Percentiles rank a stretch among this genome's conserved stretches.
Evolutionary conservation across 352 stramenopile genomes (phyloP).

Genomic region (Aphanomyces invadans): DNA sequence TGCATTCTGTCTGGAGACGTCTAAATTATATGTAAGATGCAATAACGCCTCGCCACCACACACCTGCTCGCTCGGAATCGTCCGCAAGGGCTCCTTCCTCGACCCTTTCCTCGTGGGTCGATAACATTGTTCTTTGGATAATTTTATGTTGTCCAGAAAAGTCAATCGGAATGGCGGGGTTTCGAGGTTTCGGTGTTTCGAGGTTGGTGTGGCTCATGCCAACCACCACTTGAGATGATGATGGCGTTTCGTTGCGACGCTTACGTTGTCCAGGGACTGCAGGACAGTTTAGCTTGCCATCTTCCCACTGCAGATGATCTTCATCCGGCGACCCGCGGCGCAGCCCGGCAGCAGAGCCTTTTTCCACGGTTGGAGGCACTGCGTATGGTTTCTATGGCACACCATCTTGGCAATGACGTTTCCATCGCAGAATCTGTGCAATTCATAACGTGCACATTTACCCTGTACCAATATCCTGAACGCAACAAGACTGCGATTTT

Average conservation of each 20-base stretch:
- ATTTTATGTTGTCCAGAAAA: no score
- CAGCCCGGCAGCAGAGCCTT: conserved; percentile 88
- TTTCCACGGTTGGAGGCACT: conserved; percentile 75
- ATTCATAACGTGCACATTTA: conserved; percentile 63
- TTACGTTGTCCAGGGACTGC: conserved; percentile 60
- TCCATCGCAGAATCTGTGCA: conserved; percentile 78
- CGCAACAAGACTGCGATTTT: neutral
- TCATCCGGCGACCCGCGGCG: conserved; percentile 84
- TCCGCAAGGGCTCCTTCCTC: no score
- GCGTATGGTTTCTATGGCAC: conserved; percentile 50
- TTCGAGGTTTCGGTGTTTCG: no score
- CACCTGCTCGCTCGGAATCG: no score
- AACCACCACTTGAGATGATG: conserved; percentile 20
- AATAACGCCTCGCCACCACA: no score
- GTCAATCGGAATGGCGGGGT: no score
- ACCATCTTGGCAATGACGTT: conserved; percentile 75
- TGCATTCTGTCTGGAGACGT: neutral
- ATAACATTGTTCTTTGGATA: no score
- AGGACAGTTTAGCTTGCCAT: conserved; percentile 40
- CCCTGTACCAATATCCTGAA: conserved; percentile 61
- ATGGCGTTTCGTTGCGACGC: no score
- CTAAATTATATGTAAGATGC: no score
- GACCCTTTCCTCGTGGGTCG: no score
- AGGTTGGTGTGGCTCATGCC: no score
- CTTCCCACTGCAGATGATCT: conserved; percentile 43